Conservation (phyloP, 495 filamentous ascomycete species). For the Aspergillus nidulans region DNA sequence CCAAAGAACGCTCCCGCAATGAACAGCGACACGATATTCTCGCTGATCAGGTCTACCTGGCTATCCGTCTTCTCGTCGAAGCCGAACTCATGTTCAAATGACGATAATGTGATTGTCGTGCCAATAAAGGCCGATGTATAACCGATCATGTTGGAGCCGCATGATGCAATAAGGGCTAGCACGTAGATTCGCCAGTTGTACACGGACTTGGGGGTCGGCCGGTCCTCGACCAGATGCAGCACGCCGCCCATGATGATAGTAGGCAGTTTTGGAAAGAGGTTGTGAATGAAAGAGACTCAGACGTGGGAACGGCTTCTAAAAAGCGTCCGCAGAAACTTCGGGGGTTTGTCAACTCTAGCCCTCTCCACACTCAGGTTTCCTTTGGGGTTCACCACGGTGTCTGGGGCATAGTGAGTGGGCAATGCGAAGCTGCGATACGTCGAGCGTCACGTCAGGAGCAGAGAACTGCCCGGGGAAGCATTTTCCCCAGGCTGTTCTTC, state of each 20-base stretch:
- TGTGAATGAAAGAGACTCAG: not conserved
- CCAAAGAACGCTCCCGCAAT: conserved; percentile 68
- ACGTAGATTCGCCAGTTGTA: conserved; percentile 76
- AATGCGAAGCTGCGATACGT: not conserved
- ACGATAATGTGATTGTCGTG: conserved; percentile 59
- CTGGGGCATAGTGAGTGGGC: not conserved
- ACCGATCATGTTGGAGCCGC: conserved; percentile 71
- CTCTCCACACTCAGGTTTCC: not conserved
- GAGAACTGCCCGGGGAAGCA: conserved; percentile 2
- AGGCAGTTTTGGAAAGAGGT: not conserved
- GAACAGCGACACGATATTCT: conserved; percentile 68
- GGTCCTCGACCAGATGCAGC: conserved; percentile 62
- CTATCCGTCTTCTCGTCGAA: conserved; percentile 36
- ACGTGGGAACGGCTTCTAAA: not conserved
- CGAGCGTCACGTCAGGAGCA: not conserved
- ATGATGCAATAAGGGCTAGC: conserved; percentile 61
- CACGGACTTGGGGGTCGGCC: conserved; percentile 61
- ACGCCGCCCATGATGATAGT: conserved; percentile 25
- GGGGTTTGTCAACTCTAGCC: conserved; percentile 4
- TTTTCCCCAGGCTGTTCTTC: not conserved
- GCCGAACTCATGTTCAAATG: conserved; percentile 59
- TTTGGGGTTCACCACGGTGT: not conserved
- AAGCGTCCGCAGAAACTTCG: conserved; percentile 3
- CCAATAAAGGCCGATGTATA: conserved; percentile 71
- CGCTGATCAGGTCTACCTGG: conserved; percentile 45